Evolutionary conservation across 2,329 filamentous ascomycete genomes (phyloP), one percentile per base, ranked within the genome.

Genomic region (Nannizzia gypsea): DNA sequence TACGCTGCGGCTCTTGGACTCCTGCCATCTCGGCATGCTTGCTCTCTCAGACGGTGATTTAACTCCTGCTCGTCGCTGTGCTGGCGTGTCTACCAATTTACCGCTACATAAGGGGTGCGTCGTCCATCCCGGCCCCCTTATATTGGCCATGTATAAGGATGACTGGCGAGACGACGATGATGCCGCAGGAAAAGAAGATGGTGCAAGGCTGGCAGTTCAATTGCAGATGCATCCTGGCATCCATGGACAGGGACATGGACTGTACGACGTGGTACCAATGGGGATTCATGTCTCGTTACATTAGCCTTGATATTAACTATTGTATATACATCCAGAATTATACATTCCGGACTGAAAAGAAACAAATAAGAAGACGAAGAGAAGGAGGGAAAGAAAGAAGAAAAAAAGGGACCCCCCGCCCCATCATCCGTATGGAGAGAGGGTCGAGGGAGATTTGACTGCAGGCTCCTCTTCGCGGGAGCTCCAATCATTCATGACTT

Each of bases 401-500:
- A 42, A 42, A 17, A 5, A 17, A 17, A 52, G 2, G 22, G 4
- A 22, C 44, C 13, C 44, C 48, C 15, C 11, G 38, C 31, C n/a
- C n/a, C 1, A 26, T 31, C 26, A 52, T 52, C 48, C 48, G 22
- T 52, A 52, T 28, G 48, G 48, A 11, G 48, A 28, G 9, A 52
- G 48, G 6, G 48, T 28, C 48, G 48, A 52, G 22, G 22, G 22
- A 26, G 48, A n/a, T 13, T 52, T 52, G 1, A 42, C 38, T 52
- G 9, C 48, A 28, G 42, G 9, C 17, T 52, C 48, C 26, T 20
- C 22, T 8, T 52, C 48, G 22, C 48, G 48, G 9, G 31, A 71
- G 68, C 76, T 78, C 81, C 83, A 86, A 68, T 96, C 92, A 54
- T 81, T 80, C 44, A 86, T 81, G 65, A 97, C 83, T 76, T 97